Base-by-base conservation (phyloP, 2,329 filamentous ascomycete genomes). In the Aspergillus pseudoviridinutans region DNA sequence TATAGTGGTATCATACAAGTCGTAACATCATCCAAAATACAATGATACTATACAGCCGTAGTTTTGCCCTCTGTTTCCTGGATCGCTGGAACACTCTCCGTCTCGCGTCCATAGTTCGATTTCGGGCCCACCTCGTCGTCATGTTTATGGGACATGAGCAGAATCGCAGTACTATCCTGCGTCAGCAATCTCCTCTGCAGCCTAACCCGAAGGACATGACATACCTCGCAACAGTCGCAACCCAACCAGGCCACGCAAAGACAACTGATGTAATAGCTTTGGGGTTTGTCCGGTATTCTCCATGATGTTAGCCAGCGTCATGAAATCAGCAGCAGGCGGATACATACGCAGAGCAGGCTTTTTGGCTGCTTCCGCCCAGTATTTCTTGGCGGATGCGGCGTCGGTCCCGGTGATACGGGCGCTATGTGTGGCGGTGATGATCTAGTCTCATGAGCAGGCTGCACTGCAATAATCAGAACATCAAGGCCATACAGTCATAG, bases 241-340 rank as follows among this genome's bases (percentile, higher is more conserved):
- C 57, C 64, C 78, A 76, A 0, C 82, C 83, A 0, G 78, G 71
- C 82, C 83, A 85, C 17, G 80, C 63, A 24, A 84, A 78, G 0
- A 84, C 80, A 3, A 80, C 76, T 42, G 79, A 78, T 1, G 80
- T 80, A 54, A 85, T 66, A 8, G 78, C 80, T 9, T 80, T 71
- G 1, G 75, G 76, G 56, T 84, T 84, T 20, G 80, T 67, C 22
- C 76, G 69, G 62, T 85, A 85, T 38, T 66, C 66, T 66, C 28
- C 10, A 3, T 17, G n/a, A 20, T 9, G 47, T 61, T 52, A 61
- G 46, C 41, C 25, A 20, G 27, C 5, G 2, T 20, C 4, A 10
- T 1, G 17, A 10, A 1, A 38, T 6, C 17, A 46, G 9, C 4
- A 25, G 42, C 17, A 8, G 9, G 7, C 10, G 4, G 3, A n/a